phyloP scores from a whole-genome alignment of 2,329 filamentous ascomycete genomes.

The Cercospora sojina region DNA sequence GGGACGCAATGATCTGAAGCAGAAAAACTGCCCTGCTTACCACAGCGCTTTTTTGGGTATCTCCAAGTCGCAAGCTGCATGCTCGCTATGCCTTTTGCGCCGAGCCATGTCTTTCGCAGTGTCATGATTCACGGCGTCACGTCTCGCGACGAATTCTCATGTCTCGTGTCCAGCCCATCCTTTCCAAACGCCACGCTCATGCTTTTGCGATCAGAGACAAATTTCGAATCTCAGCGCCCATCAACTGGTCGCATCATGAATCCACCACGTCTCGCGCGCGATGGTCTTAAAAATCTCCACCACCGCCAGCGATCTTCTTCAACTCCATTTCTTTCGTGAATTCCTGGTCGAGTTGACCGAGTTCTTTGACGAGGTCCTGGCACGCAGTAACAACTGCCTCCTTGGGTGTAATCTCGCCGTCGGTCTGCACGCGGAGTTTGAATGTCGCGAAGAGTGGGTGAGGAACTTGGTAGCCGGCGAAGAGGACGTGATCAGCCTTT shows the following conservation, averaged over 20 bases:
- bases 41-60: constrained; percentile 9
- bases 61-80: constrained; percentile 1
- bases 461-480: constrained; percentile 82
- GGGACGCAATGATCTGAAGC: not conserved
- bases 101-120: not conserved
- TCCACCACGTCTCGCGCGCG: not conserved
- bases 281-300: constrained; percentile 28
- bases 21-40: constrained; percentile 5
- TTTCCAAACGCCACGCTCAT: constrained; percentile 25
- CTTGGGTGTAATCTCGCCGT: constrained; percentile 83
- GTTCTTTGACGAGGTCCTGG: constrained; percentile 76
- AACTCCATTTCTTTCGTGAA: constrained; percentile 92
- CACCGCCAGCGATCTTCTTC: constrained; percentile 67
- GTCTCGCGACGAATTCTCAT: not conserved
- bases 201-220: constrained; percentile 6
- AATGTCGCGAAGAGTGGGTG: constrained; percentile 51
- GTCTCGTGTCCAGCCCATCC: not conserved
- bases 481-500: constrained; percentile 77
- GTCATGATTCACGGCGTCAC: not conserved
- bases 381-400: constrained; percentile 80
- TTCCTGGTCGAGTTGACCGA: constrained; percentile 76
- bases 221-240: not conserved
- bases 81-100: not conserved
- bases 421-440: constrained; percentile 80
- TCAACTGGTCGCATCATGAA: not conserved